Conservation (phyloP, 257 asterid genomes). For the Primulina eburnea region DNA sequence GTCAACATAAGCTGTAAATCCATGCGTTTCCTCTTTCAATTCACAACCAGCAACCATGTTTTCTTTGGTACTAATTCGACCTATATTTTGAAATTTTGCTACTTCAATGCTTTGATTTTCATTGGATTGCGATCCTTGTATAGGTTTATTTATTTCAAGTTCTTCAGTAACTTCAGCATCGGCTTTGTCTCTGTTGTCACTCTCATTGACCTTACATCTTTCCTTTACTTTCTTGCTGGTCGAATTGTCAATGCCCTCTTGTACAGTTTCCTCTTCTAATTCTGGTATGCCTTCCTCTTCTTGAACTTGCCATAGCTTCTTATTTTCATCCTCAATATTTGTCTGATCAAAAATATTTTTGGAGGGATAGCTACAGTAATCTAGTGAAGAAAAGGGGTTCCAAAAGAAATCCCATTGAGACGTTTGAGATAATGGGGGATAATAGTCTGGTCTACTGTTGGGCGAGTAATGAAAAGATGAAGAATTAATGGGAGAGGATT, state of each 20-base stretch:
- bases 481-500: constrained; percentile 50
- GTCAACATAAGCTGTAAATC: constrained; percentile 83
- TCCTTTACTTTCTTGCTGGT: constrained; percentile 34
- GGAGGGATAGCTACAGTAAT: constrained; percentile 69
- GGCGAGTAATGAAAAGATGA: constrained; percentile 66
- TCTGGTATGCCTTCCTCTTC: constrained; percentile 90
- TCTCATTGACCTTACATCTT: constrained; percentile 38
- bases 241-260: constrained; percentile 56
- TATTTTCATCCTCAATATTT: constrained; percentile 58
- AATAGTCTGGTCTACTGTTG: constrained; percentile 46
- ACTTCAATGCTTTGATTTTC: constrained; percentile 49
- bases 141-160: constrained; percentile 38
- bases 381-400: constrained; percentile 92
- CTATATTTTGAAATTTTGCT: constrained; percentile 48
- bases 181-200: constrained; percentile 35
- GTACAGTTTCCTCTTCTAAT: constrained; percentile 85
- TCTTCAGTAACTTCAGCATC: constrained; percentile 26
- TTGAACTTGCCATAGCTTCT: constrained; percentile 64
- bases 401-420: constrained; percentile 98
- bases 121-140: constrained; percentile 35
- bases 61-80: constrained; percentile 59
- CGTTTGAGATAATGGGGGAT: constrained; percentile 70
- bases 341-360: constrained; percentile 49
- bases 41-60: constrained; percentile 51
- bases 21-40: constrained; percentile 72